Evolutionary conservation across 1,284 basidiomycete species (phyloP).

Genomic region (Apiotrichum veenhuisii): DNA sequence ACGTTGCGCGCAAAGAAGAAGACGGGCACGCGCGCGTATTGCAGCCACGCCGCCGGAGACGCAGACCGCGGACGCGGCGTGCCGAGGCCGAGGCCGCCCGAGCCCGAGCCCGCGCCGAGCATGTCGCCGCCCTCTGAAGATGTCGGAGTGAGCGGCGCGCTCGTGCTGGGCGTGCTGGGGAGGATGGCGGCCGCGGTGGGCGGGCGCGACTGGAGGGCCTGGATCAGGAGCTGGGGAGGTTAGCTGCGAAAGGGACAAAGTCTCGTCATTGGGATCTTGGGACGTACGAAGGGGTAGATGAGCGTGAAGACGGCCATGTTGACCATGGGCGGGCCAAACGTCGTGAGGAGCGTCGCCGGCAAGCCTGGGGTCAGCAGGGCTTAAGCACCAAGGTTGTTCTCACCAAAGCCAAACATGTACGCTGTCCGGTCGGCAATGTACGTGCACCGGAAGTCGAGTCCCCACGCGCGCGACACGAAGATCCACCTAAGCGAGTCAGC

Average conservation of each 20-base stretch:
- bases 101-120: not conserved
- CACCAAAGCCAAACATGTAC: conserved; percentile 49
- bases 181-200: conserved; percentile 22
- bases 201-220: conserved; percentile 44
- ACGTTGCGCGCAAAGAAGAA: conserved; percentile 42
- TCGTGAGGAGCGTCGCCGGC: conserved; percentile 39
- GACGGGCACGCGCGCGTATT: conserved; percentile 24
- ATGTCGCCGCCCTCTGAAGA: conserved; percentile 14
- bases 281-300: conserved; percentile 46
- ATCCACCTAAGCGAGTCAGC: conserved; percentile 30
- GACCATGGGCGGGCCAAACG: conserved; percentile 46
- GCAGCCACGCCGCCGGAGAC: not conserved
- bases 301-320: conserved; percentile 49
- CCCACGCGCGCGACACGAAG: conserved; percentile 40
- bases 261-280: not conserved
- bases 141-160: conserved; percentile 20
- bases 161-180: conserved; percentile 13
- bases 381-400: conserved; percentile 4
- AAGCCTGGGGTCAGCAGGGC: conserved; percentile 27
- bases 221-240: conserved; percentile 40
- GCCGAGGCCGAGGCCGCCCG: not conserved
- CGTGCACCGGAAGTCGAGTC: conserved; percentile 32
- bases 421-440: conserved; percentile 41
- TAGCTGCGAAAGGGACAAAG: not conserved
- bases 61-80: not conserved